phyloP scores from a whole-genome alignment of 768 basidiomycete genomes.

The Amanita phalloides region DNA sequence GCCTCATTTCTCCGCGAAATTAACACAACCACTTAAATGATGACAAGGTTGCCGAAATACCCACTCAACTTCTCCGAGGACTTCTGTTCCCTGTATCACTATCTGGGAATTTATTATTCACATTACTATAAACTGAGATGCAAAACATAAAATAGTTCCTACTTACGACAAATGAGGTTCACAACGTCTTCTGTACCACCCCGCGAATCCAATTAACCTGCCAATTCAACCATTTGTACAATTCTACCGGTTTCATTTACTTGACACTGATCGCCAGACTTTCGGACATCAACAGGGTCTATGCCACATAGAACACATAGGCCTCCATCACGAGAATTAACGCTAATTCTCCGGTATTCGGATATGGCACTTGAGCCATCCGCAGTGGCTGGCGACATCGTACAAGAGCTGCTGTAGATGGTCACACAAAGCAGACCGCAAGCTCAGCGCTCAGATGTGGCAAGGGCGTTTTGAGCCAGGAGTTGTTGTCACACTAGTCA shows the following conservation, averaged over 20 bases:
- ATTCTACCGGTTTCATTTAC: conserved; percentile 2
- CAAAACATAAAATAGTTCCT: neutral
- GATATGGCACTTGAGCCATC: conserved; percentile 7
- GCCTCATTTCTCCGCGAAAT: neutral
- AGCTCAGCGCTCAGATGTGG: too few relatives aligned
- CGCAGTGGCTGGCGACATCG: neutral
- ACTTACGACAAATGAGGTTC: conserved; percentile 5
- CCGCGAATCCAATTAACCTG: conserved; percentile 6
- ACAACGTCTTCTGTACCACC: conserved; percentile 2
- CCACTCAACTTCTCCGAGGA: too few relatives aligned
- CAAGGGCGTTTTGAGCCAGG: too few relatives aligned
- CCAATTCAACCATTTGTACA: neutral
- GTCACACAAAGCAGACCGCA: too few relatives aligned
- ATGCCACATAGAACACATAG: conserved; percentile 4
- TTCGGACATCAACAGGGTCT: conserved; percentile 5
- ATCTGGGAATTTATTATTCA: too few relatives aligned
- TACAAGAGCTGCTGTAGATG: neutral
- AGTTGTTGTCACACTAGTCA: conserved; percentile 1
- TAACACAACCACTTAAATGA: neutral
- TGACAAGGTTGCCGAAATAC: neutral
- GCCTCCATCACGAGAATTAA: conserved; percentile 6
- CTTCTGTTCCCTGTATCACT: too few relatives aligned
- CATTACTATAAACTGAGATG: neutral
- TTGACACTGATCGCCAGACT: conserved; percentile 5
- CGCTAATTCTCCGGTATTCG: neutral